Percentiles rank a stretch among this genome's conserved stretches.
phyloP scores from a whole-genome alignment of 768 basidiomycete species.

The Omphalotus guepiniiformis region DNA sequence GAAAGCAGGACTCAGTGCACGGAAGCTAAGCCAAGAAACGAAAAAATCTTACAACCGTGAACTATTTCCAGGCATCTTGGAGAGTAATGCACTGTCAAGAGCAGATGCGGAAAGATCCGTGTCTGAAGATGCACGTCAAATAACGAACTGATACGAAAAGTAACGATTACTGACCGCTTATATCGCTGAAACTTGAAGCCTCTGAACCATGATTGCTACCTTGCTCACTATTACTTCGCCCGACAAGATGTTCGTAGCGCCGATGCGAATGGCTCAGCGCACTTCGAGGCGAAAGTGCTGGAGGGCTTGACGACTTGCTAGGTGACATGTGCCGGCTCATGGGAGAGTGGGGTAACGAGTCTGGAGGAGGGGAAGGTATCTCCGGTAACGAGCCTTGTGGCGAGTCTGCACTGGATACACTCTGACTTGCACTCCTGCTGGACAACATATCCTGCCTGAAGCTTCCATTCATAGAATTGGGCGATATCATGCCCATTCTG shows the following conservation, averaged over 20 bases:
- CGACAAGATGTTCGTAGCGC: conserved; percentile 41
- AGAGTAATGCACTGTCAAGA: conserved; percentile 74
- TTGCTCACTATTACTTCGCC: conserved; percentile 45
- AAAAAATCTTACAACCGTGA: conserved; percentile 35
- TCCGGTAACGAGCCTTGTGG: conserved; percentile 78
- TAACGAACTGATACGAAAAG: not conserved
- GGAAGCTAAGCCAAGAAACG: too few species aligned
- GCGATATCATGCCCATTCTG: conserved; percentile 32
- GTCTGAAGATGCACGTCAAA: conserved; percentile 33
- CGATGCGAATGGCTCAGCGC: conserved; percentile 47
- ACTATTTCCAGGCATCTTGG: conserved; percentile 62
- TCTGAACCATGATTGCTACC: conserved; percentile 67
- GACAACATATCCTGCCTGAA: conserved; percentile 37
- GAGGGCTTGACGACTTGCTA: conserved; percentile 59
- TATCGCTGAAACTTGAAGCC: conserved; percentile 80
- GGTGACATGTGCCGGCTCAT: conserved; percentile 47
- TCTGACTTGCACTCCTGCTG: conserved; percentile 59
- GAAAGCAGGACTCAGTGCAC: too few species aligned
- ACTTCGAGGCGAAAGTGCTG: conserved; percentile 51
- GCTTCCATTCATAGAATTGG: conserved; percentile 31
- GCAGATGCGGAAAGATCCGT: conserved; percentile 75
- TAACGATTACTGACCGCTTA: conserved; percentile 58
- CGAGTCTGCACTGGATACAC: conserved; percentile 70
- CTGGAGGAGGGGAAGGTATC: conserved; percentile 67
- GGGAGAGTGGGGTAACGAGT: conserved; percentile 51